Conservation (phyloP, 345 rosid species). For the Dovyalis caffra region DNA sequence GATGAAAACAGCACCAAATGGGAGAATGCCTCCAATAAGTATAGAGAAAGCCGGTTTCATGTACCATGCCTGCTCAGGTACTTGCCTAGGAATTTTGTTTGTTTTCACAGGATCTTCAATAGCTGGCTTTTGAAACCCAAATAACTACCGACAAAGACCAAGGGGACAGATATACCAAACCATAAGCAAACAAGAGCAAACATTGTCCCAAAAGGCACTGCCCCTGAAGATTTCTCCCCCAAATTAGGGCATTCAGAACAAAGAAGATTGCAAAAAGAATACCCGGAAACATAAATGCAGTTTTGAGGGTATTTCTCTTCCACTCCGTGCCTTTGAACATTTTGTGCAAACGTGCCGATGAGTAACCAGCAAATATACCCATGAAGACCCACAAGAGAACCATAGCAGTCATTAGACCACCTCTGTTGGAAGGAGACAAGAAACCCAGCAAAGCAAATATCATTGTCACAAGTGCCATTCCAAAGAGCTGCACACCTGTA, state of each 20-base stretch:
- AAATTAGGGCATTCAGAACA: constrained; percentile 79
- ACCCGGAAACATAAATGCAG: constrained; percentile 94
- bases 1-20: too few species aligned
- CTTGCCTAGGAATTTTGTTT: too few species aligned
- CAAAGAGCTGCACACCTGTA: constrained; percentile 91
- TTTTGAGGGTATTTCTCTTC: constrained; percentile 89
- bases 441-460: constrained; percentile 91
- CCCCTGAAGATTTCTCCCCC: constrained; percentile 97
- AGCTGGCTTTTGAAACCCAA: too few species aligned
- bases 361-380: constrained; percentile 92
- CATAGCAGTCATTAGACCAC: constrained; percentile 99
- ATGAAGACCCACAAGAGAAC: constrained; percentile 98
- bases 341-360: constrained; percentile 83
- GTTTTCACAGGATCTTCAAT: too few species aligned
- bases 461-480: constrained; percentile 94
- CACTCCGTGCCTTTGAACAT: constrained; percentile 96
- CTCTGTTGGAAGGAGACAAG: constrained; percentile 94
- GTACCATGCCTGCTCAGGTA: too few species aligned
- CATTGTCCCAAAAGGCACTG: constrained; percentile 97
- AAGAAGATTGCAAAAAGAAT: constrained; percentile 79
- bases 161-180: constrained; percentile 97
- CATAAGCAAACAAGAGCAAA: constrained; percentile 92
- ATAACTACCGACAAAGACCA: constrained; percentile 94
- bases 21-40: too few species aligned
- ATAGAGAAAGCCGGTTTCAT: too few species aligned